Evolutionary conservation across 2,329 filamentous ascomycete species (phyloP).

Genomic region (Phoma herbarum): DNA sequence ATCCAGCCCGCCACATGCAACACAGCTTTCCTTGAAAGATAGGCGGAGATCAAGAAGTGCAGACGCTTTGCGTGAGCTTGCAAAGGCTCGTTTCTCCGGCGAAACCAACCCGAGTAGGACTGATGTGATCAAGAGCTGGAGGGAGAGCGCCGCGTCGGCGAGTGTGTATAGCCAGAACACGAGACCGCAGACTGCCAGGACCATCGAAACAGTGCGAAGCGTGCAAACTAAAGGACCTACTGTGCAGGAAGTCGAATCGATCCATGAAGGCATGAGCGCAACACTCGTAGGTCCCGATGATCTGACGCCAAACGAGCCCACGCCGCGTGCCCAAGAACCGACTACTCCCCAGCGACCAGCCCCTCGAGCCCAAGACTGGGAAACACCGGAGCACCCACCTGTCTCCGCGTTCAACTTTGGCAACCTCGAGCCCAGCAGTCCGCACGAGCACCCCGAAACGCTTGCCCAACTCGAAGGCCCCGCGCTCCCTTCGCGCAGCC

Average conservation of each 20-base stretch:
- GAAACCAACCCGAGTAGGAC: slow-evolving; percentile 40
- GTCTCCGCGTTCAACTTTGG: slow-evolving; percentile 51
- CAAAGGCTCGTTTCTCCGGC: slow-evolving; percentile 34
- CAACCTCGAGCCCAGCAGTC: slow-evolving; percentile 37
- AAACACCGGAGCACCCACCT: slow-evolving; percentile 27
- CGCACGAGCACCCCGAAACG: slow-evolving; percentile 11
- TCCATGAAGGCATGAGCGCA: slow-evolving; percentile 35
- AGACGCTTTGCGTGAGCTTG: slow-evolving; percentile 47
- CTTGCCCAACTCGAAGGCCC: slow-evolving; percentile 23
- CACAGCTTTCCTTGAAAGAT: slow-evolving; percentile 27
- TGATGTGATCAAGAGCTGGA: slow-evolving; percentile 50
- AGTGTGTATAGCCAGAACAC: slow-evolving; percentile 43
- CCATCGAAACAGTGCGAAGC: slow-evolving; percentile 43
- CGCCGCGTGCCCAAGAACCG: slow-evolving; percentile 21
- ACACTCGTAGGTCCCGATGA: slow-evolving; percentile 35
- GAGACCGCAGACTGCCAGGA: slow-evolving; percentile 46
- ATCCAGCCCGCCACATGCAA: slow-evolving; percentile 39
- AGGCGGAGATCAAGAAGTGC: slow-evolving; percentile 51
- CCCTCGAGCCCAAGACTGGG: slow-evolving; percentile 20
- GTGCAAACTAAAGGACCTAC: slow-evolving; percentile 34
- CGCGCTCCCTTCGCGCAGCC: slow-evolving; percentile 21
- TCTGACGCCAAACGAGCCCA: slow-evolving; percentile 20
- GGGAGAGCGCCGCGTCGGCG: slow-evolving; percentile 44
- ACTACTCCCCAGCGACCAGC: slow-evolving; percentile 19
- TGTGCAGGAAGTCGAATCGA: slow-evolving; percentile 29